Evolutionary conservation across 495 filamentous ascomycete genomes (phyloP).

Genomic region (Talaromyces thailandensis): DNA sequence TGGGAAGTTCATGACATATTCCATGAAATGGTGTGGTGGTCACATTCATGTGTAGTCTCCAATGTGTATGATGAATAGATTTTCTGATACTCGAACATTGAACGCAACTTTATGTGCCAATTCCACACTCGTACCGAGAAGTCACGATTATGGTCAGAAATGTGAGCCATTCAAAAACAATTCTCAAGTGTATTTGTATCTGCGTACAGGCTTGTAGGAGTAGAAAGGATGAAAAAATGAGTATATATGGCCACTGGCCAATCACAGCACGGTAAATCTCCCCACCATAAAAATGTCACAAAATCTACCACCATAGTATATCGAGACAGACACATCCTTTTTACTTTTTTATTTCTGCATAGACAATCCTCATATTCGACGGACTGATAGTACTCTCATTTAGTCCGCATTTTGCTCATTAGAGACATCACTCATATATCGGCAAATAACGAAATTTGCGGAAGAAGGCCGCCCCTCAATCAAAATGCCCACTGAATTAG

Average conservation of each 20-base stretch:
- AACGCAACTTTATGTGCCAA: background rate
- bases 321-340: background rate
- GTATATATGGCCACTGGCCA: background rate
- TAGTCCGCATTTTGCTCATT: background rate
- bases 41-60: background rate
- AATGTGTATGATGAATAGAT: background rate
- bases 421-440: background rate
- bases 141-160: too few species aligned
- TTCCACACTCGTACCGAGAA: background rate
- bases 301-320: too few species aligned
- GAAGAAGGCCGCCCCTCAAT: background rate
- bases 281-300: constrained; percentile 1
- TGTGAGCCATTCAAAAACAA: background rate
- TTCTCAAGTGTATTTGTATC: background rate
- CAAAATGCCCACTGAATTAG: constrained; percentile 7
- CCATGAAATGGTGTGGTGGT: background rate
- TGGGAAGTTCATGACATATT: background rate
- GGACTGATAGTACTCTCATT: background rate
- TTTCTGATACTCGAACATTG: background rate
- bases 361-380: background rate
- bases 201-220: background rate
- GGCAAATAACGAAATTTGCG: background rate
- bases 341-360: background rate
- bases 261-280: background rate
- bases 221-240: background rate